Evolutionary conservation across 805 yeast species (phyloP), one percentile per base, ranked within the genome.

Genomic region (Candida oleophila): DNA sequence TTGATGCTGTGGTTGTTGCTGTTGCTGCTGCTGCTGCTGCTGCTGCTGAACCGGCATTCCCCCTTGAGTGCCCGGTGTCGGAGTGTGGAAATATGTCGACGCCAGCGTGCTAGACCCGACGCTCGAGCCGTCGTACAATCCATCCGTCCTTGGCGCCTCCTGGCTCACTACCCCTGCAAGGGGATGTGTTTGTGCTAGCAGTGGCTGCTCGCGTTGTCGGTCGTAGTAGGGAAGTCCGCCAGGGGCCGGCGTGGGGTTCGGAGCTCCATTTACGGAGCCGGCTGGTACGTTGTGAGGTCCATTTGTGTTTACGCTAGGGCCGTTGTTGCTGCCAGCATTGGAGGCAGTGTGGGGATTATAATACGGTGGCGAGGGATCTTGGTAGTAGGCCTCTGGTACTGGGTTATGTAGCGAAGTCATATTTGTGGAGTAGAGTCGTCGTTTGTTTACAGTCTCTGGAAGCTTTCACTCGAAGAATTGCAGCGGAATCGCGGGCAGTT

Each of bases 381-480:
- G 47, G 44, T 55, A 56, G 48, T 54, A 55, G 25, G 59, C 43
- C 30, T 64, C 68, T 38, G 49, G 47, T 2, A 62, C 64, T 14
- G 59, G 55, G 37, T 54, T 55, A 36, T 63, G 68, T 48, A 64
- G 55, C n/a, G 68, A 62, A 18, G 68, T 60, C 67, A 60, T 61
- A 33, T 8, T 33, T 15, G n/a, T n/a, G n/a, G n/a, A n/a, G n/a
- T 33, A 14, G 36, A 33, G 8, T 33, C 49, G 18, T n/a, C n/a
- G n/a, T n/a, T n/a, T n/a, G n/a, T n/a, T n/a, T n/a, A n/a, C n/a
- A n/a, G n/a, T n/a, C n/a, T n/a, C n/a, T n/a, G n/a, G n/a, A n/a
- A n/a, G n/a, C n/a, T n/a, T n/a, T n/a, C n/a, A n/a, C n/a, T n/a
- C n/a, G n/a, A n/a, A n/a, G n/a, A n/a, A n/a, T n/a, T n/a, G n/a